Evolutionary conservation across 139 green algal genomes (phyloP), one percentile per base, ranked within the genome.

Genomic region (Tetradesmus lagerheimii): DNA sequence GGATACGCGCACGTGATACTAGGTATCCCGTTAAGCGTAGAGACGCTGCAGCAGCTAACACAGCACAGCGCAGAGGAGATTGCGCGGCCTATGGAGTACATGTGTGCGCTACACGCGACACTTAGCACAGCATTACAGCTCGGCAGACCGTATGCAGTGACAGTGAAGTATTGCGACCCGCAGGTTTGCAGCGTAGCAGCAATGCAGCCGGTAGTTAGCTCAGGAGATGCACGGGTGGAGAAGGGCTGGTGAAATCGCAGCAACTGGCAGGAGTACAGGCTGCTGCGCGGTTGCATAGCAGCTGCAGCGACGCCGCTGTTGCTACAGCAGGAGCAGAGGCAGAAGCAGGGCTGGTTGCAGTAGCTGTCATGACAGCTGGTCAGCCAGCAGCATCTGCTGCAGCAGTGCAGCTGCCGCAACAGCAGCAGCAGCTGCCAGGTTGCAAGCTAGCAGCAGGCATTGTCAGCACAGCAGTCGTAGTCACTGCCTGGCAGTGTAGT

Each of bases 31-130:
- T 12, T 90, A 18, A 25, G n/a, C 14, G 34, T 11, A 12, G 9
- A 27, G 1, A 12, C 14, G 31, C 47, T 90, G 25, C 76, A 41
- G 11, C 53, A 39, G 35, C 20, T 85, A 9, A 67, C 78, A 4
- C 41, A 47, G 18, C 43, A 66, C 78, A 79, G 53, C 20, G 39
- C 76, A 23, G 27, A 38, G 15, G 53, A 86, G 38, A 15, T 90
- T 34, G 23, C 27, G 16, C 4, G 27, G 31, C 35, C 29, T 1
- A n/a, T 85, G 27, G 37, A 86, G 76, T 78, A 50, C 27, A 45
- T 90, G 50, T 57, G 77, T 38, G 78, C 62, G 9, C 50, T 90
- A 77, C 87, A 90, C 77, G 71, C 53, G 2, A 64, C 53, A 4
- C 76, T 90, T 4, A 39, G 2, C 9, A 35, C n/a, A 39, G 87